Evolutionary conservation across 2,329 filamentous ascomycete species (phyloP), one percentile per base, ranked within the genome.

Genomic region (Dactylellina haptotyla): DNA sequence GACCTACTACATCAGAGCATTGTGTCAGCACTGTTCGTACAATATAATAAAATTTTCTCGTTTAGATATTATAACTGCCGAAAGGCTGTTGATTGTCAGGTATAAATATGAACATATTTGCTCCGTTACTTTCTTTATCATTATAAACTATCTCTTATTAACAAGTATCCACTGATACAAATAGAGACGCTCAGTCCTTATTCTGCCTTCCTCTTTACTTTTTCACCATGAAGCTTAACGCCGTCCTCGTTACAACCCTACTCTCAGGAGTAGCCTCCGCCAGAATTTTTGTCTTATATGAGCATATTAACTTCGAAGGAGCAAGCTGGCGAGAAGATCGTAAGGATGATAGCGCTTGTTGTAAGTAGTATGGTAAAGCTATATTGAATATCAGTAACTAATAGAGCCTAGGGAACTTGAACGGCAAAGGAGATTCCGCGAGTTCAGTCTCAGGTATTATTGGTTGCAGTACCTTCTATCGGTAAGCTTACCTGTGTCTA

Each of bases 301-400:
- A 46, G 43, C 16, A 46, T 25, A 46, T 46, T 20, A 46, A 46
- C 43, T 46, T 23, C 16, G 43, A 20, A 46, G 43, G 43, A 25
- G 43, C 43, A 46, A 25, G 43, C 43, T 25, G 20, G 16, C 43
- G 25, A 46, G 43, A 46, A 20, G 25, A n/a, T 23, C 43, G 43
- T 46, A n/a, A 46, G 18, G 43, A 46, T 25, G 43, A 46, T 46
- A 25, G 43, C 43, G 43, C 43, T 46, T 46, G 43, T 25, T 46
- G 43, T 46, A 46, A n/a, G 43, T 46, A 46, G 18, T 46, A 46
- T 25, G 9, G 16, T 20, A 46, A 46, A 20, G n/a, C 16, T 14
- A 46, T 25, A 46, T 46, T 46, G 43, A 46, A 46, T 46, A 16
- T 25, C 43, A 46, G 43, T 46, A 16, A 46, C 43, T 46, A 20